Percentiles rank a stretch among this genome's conserved stretches.
Conservation (phyloP, 352 stramenopile genomes). For the Globisporangium barbulae region DNA sequence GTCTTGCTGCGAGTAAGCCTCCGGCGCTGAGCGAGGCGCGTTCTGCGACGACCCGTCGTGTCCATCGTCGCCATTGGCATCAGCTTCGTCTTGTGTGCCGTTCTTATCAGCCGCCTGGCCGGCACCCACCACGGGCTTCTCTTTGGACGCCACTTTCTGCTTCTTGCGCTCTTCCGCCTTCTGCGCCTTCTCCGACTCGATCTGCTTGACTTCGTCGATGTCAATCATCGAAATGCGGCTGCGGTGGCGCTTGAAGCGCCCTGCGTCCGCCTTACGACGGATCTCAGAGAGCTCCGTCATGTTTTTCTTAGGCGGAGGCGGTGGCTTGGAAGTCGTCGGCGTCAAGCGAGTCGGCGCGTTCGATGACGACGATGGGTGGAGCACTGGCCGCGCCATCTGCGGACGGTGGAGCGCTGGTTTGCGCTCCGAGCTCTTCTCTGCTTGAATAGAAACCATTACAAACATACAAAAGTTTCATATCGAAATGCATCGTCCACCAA, state of each 20-base stretch:
- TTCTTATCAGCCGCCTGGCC: slow-evolving; percentile 7
- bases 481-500: neutral
- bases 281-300: slow-evolving; percentile 78
- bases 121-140: slow-evolving; percentile 14
- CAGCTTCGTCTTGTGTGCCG: neutral
- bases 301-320: slow-evolving; percentile 61
- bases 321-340: slow-evolving; percentile 24
- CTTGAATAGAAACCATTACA: neutral
- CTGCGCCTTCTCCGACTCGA: slow-evolving; percentile 80
- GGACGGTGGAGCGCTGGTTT: slow-evolving; percentile 47
- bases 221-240: slow-evolving; percentile 88
- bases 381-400: slow-evolving; percentile 35
- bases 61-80: slow-evolving; percentile 8
- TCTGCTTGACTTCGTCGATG: slow-evolving; percentile 87
- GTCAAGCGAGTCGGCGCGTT: slow-evolving; percentile 25
- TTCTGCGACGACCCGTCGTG: slow-evolving; percentile 1
- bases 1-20: neutral
- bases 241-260: slow-evolving; percentile 78
- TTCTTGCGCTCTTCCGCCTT: slow-evolving; percentile 84
- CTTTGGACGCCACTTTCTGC: slow-evolving; percentile 47
- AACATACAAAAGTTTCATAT: neutral
- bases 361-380: slow-evolving; percentile 20
- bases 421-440: slow-evolving; percentile 18
- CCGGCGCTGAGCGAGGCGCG: neutral
- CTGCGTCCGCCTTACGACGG: slow-evolving; percentile 75